Conservation (phyloP, 371 early-diverging fungal species). For the Nematocida parisii region DNA sequence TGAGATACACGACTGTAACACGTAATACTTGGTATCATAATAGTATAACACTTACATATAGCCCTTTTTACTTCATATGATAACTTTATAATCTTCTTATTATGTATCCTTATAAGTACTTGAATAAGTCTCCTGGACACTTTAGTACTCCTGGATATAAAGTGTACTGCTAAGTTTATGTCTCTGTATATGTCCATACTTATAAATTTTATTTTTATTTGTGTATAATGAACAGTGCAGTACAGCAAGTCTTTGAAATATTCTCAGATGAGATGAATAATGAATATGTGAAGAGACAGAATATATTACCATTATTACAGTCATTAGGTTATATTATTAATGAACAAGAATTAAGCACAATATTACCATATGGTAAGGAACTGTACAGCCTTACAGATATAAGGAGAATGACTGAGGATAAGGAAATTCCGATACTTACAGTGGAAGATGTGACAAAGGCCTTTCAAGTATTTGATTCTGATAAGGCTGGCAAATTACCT, state of each 20-base stretch:
- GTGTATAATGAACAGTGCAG: constrained; percentile 8
- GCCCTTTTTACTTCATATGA: constrained; percentile 9
- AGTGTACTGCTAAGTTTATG: background rate
- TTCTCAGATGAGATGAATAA: background rate
- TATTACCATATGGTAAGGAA: background rate
- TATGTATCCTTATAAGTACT: background rate
- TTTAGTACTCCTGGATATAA: background rate
- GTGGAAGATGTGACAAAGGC: constrained; percentile 57
- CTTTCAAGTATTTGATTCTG: constrained; percentile 54
- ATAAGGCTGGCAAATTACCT: constrained; percentile 58
- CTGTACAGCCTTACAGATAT: background rate
- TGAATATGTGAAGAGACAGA: background rate
- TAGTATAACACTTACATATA: constrained; percentile 18
- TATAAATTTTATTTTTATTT: constrained; percentile 34
- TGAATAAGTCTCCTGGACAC: constrained; percentile 1
- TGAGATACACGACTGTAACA: background rate
- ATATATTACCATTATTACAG: background rate
- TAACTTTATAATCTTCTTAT: constrained; percentile 29
- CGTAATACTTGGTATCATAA: constrained; percentile 15
- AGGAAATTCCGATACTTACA: background rate
- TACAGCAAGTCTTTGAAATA: constrained; percentile 37
- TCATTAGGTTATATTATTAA: constrained; percentile 12
- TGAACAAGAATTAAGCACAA: background rate
- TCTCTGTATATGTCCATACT: background rate
- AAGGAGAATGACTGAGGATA: background rate